Evolutionary conservation across 352 stramenopile genomes (phyloP), one percentile per base, ranked within the genome.

Genomic region (Phytophthora idaei): DNA sequence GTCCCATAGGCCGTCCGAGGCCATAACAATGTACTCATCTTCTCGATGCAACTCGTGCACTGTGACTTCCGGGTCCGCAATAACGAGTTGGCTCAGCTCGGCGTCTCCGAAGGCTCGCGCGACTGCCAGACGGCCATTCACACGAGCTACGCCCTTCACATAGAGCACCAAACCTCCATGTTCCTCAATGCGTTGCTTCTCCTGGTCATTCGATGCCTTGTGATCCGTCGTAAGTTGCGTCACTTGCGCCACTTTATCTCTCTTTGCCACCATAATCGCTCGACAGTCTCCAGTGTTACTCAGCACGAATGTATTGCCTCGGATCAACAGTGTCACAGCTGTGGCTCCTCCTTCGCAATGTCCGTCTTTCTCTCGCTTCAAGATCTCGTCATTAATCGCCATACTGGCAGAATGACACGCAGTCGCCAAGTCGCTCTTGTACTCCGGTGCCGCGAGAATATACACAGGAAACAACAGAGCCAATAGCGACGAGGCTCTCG

Each of bases 251-350:
- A 59, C 41, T 8, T 65, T 71, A 15, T 61, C 57, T 49, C 57
- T 68, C 46, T 68, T 74, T 1, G 84, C 72, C 32, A 91, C 67
- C 39, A 95, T 56, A 15, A 95, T 71, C 2, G 83, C 87, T 32
- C 87, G 71, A 39, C 82, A 95, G 68, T 95, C 87, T 50, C 87
- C 87, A 21, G 85, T 90, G 45, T 95, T 94, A 67, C 83, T 89
- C 10, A 92, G 61, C 28, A 88, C 76, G 14, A 77, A 74, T 34
- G 71, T 67, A 4, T 73, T 67, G 27, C 74, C 64, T 32, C 86
- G 76, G 21, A 92, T 80, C 21, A 94, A 57, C 53, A 92, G 61
- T 1, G 79, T 81, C 34, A 92, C 69, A 0, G 80, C 86, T 1
- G 86, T 94, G 3, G 81, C 81, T 0, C 86, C 86, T 51, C 85